Base-by-base conservation (phyloP, 148 eudicot species). In the Tetragonia tetragonoides region DNA sequence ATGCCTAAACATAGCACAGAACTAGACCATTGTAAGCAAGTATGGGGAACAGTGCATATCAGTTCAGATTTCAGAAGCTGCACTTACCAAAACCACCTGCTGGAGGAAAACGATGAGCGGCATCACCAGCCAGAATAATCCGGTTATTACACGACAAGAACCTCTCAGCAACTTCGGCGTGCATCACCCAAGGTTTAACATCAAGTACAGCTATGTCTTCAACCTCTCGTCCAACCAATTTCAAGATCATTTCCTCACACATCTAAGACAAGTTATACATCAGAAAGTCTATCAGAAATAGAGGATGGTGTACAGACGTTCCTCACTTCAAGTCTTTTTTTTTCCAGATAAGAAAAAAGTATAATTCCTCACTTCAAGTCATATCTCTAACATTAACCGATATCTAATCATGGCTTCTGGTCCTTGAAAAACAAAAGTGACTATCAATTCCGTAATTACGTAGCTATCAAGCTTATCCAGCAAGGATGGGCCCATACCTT, bases 71-170 rank as follows among this genome's bases (percentile, higher is more conserved):
- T 39, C 34, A 23, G 49, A 38, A 76, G 73, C 41, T 24, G 40
- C 53, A 56, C 86, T 69, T 87, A 95, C 99, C 99, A 77, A 95
- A 95, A 78, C 97, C 99, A 82, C 99, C 99, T 75, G 97, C 97
- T 18, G 99, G 99, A 76, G 99, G 99, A 81, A 95, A 95, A 46
- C 97, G 93, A 83, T 95, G 97, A 84, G 95, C 97, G 20, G 99
- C 97, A 85, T 95, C 99, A 73, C 99, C 97, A 64, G 89, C 97
- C 73, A 95, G 86, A 76, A 93, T 84, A 75, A 95, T 69, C 77
- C 88, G 86, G 82, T 84, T 86, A 76, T 89, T 82, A 82, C 67
- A 44, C 24, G 94, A 81, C 62, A 91, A 49, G 73, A 86, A 95
- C 70, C 87, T 89, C 76, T 95, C 93, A 72, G 97, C 97, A 78